A percentile compares a stretch with the other conserved stretches of the same genome.
These are phyloP conservation scores for Asclepias syriaca DNA, from an alignment of 257 asterid species.

Conservation along the genomic window DNA sequence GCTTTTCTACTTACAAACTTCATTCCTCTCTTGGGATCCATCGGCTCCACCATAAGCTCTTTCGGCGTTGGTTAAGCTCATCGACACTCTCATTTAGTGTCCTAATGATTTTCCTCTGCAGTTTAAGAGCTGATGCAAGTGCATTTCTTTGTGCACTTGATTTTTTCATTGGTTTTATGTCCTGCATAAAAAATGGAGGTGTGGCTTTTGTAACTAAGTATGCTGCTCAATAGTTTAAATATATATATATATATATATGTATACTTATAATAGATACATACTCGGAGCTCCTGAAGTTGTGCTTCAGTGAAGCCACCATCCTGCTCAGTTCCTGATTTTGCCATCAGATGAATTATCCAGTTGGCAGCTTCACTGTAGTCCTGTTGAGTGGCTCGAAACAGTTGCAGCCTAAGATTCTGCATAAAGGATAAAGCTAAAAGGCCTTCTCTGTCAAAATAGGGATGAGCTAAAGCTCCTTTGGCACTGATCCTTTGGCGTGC, in stretches of 20 bases:
- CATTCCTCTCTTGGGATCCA: conserved; percentile 92
- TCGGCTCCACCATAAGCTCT: conserved; percentile 84
- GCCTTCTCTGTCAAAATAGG: conserved; percentile 89
- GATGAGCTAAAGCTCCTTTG: conserved; percentile 87
- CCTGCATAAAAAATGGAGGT: conserved; percentile 37
- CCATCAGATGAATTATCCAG: conserved; percentile 83
- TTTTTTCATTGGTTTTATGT: conserved; percentile 64
- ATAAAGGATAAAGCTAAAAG: conserved; percentile 72
- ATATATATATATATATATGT: not conserved
- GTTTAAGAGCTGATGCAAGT: conserved; percentile 75
- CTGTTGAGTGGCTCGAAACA: conserved; percentile 79
- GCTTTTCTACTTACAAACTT: conserved; percentile 22
- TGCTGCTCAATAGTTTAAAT: too few relatives aligned
- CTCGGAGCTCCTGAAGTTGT: conserved; percentile 83
- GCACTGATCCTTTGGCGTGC: conserved; percentile 86
- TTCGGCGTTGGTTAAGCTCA: conserved; percentile 55
- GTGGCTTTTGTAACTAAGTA: not conserved
- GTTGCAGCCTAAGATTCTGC: conserved; percentile 71
- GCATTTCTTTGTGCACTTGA: conserved; percentile 64
- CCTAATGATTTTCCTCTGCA: conserved; percentile 58
- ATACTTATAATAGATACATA: conserved; percentile 17
- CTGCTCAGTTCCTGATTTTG: conserved; percentile 77
- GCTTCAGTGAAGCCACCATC: conserved; percentile 98
- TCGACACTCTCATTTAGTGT: conserved; percentile 65
- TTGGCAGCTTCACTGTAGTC: conserved; percentile 80